Base-by-base conservation (phyloP, 768 basidiomycete species). In the Macrolepiota albuminosa region DNA sequence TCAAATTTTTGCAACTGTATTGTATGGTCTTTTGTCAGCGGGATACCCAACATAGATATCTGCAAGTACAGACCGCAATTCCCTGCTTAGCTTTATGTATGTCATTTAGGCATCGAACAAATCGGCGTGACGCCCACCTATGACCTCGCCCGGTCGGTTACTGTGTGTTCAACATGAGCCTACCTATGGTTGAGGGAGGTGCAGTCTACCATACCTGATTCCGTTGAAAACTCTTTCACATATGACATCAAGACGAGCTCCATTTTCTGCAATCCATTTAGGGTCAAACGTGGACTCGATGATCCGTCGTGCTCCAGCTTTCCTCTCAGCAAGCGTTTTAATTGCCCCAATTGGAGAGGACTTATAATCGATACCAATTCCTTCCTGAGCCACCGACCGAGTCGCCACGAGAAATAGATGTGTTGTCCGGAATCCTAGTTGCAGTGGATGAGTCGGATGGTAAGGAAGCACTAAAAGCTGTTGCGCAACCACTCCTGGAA, bases 381-480 rank as follows among this genome's bases (percentile, higher is more conserved):
- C 49, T 18, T 65, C 60, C 11, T 68, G 62, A 6, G 69, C 70
- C 31, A 70, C 65, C 26, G 72, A 74, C 21, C 72, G 61, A 4
- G 80, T 76, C 1, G 70, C 74, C 3, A 72, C 66, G 26, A 82
- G 72, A 43, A 81, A 64, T 7, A 78, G 68, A 62, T 79, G 78
- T 6, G 78, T 75, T 26, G 75, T 68, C 9, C 62, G 71, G 67
- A 80, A 81, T 34, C 72, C 73, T 9, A 81, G 65, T 14, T 66
- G 62, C 7, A 68, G 68, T 2, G 80, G 76, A 16, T 70, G 65
- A 2, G 60, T 65, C 11, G 70, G 54, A 62, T 76, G 72, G 61
- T 74, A 71, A 11, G 79, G 79, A 10, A 82, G 69, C 50, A 81
- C 69, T 21, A 81, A 64, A 29, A 81, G 66, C 61, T 81, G 77